Conservation (phyloP, 1,139 yeast genomes). For the Eremothecium coryli region DNA sequence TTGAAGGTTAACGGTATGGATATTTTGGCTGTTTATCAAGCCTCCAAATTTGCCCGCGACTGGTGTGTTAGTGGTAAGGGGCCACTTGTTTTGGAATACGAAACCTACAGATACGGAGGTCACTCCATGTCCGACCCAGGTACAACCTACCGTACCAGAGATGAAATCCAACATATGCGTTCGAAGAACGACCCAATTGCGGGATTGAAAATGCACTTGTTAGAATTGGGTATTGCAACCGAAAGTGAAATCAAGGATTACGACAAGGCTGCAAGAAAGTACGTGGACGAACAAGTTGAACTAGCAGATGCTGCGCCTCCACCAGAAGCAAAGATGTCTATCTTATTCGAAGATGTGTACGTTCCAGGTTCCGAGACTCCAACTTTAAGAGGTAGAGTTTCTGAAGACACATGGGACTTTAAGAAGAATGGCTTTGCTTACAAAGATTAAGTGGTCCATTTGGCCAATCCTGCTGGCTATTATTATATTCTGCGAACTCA, state of each 20-base stretch:
- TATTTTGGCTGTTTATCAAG: conserved; percentile 88
- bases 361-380: conserved; percentile 91
- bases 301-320: conserved; percentile 90
- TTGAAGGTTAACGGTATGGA: conserved; percentile 98
- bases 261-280: conserved; percentile 93
- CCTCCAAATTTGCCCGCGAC: conserved; percentile 93
- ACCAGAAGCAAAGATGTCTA: conserved; percentile 92
- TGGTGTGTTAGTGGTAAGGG: conserved; percentile 93
- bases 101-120: conserved; percentile 98
- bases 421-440: conserved; percentile 56
- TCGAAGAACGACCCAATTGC: conserved; percentile 96
- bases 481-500: neutral
- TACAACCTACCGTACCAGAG: conserved; percentile 99
- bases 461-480: neutral
- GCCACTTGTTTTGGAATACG: conserved; percentile 91
- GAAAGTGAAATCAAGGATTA: conserved; percentile 91
- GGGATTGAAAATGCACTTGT: conserved; percentile 78
- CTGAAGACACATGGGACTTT: conserved; percentile 87
- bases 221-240: conserved; percentile 76
- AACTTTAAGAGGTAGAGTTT: conserved; percentile 90
- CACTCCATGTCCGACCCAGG: conserved; percentile 99
- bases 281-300: conserved; percentile 89
- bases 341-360: conserved; percentile 92
- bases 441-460: conserved; percentile 15
- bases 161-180: conserved; percentile 99